Conservation (phyloP, 345 rosid genomes). For the Camelina laxa region DNA sequence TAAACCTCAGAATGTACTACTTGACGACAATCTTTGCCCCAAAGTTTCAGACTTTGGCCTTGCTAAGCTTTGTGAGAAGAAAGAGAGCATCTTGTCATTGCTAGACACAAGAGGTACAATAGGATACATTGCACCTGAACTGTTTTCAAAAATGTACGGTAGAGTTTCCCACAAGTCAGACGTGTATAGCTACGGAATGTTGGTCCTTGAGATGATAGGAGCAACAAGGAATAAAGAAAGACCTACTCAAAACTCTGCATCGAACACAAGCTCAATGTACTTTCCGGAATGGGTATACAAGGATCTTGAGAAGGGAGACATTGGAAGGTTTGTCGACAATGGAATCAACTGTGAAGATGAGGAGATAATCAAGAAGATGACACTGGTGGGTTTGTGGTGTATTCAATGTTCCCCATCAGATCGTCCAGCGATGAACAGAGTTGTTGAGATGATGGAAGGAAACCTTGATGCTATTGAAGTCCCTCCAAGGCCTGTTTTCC, state of each 20-base stretch:
- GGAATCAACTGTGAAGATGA: slow-evolving; percentile 22
- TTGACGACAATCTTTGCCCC: slow-evolving; percentile 44
- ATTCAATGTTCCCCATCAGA: slow-evolving; percentile 44
- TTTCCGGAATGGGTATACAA: slow-evolving; percentile 48
- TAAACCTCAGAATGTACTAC: slow-evolving; percentile 54
- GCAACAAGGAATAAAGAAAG: slow-evolving; percentile 33
- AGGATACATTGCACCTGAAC: slow-evolving; percentile 58
- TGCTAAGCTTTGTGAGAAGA: slow-evolving; percentile 44
- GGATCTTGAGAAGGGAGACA: slow-evolving; percentile 35
- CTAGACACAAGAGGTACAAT: slow-evolving; percentile 49
- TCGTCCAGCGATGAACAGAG: slow-evolving; percentile 39
- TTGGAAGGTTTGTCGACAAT: neutral
- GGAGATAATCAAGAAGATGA: slow-evolving; percentile 39
- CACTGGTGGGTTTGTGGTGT: slow-evolving; percentile 44
- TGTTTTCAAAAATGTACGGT: slow-evolving; percentile 43
- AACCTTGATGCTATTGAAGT: slow-evolving; percentile 20
- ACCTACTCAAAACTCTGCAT: neutral
- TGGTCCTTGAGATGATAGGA: slow-evolving; percentile 53
- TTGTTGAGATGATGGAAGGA: slow-evolving; percentile 50
- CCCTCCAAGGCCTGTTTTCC: slow-evolving; percentile 39
- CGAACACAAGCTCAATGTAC: slow-evolving; percentile 39
- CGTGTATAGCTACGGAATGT: slow-evolving; percentile 60
- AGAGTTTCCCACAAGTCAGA: slow-evolving; percentile 52
- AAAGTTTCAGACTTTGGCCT: slow-evolving; percentile 60
- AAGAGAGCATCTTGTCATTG: slow-evolving; percentile 46